These are phyloP conservation scores for Limnanthes douglasii DNA, from an alignment of 345 rosid species.

Conservation along the genomic window DNA sequence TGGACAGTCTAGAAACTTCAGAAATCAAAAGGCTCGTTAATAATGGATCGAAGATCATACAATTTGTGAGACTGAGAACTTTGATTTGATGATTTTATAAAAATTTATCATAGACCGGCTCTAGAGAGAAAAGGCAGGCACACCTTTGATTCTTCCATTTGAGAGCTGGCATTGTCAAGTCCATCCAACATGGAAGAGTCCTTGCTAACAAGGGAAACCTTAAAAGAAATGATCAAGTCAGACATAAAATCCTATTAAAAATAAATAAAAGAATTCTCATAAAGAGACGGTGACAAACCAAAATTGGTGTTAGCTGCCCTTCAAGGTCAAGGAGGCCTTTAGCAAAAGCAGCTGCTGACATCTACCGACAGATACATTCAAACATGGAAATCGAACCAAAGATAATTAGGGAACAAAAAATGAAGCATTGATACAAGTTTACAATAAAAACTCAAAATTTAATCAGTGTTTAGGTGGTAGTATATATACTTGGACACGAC, in stretches of 20 bases:
- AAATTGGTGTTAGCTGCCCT: conserved; percentile 95
- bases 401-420: conserved; percentile 1
- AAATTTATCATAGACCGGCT: not conserved
- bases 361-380: conserved; percentile 29
- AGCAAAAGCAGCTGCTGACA: conserved; percentile 99
- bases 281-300: conserved; percentile 38
- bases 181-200: conserved; percentile 99
- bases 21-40: too few relatives aligned
- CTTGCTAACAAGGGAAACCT: conserved; percentile 99
- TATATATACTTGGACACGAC: conserved; percentile 83
- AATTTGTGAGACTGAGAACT: too few relatives aligned
- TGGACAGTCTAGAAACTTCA: too few relatives aligned
- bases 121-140: conserved; percentile 16
- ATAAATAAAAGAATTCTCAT: conserved; percentile 4
- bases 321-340: conserved; percentile 99
- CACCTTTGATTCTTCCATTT: conserved; percentile 97
- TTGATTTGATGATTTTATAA: not conserved
- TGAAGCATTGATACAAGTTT: not conserved
- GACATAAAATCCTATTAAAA: conserved; percentile 6
- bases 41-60: too few relatives aligned
- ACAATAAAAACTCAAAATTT: conserved; percentile 5
- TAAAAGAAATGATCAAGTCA: conserved; percentile 9
- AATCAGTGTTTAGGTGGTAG: too few relatives aligned
- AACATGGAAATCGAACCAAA: not conserved
- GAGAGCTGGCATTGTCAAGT: conserved; percentile 81